Evolutionary conservation across 169 alveolate species (phyloP), one percentile per base, ranked within the genome.

Genomic region (Miamiensis avidus): DNA sequence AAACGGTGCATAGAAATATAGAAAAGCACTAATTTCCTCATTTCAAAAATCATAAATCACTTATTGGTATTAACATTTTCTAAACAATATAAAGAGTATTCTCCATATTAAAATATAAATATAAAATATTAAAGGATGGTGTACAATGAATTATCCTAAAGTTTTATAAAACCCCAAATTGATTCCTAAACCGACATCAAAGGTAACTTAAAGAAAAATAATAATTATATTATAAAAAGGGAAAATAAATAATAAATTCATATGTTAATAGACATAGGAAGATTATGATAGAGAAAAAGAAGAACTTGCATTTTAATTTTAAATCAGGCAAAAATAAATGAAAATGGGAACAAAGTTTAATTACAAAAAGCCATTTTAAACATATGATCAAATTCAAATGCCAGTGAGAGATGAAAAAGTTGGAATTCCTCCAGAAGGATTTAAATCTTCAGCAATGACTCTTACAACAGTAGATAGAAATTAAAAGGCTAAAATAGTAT

Each of bases 121-220:
- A 4, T 49, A 49, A 49, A 49, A 49, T 11, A 11, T 49, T 49
- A 11, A 49, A 69, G 89, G 89, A 78, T 85, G 89, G 89, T 85
- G 86, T 32, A 49, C 89, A 0, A 85, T 85, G 89, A 85, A 85
- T 85, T 85, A 85, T 34, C 89, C 89, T 33, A 72, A 81, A 30
- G 89, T 85, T 29, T 74, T 85, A 0, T 31, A 79, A 30, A 85
- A 85, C 79, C 89, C 89, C 0, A 65, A 76, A 31, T 85, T 79
- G 34, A 85, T 85, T 82, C 89, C 89, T 1, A 85, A 78, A 29
- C 89, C 89, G 0, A 33, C 30, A 49, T 86, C 89, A 29, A 85
- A 74, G 20, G 69, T 49, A 49, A 49, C 69, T n/a, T n/a, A n/a
- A n/a, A n/a, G n/a, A n/a, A n/a, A n/a, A n/a, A n/a, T n/a, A n/a